Evolutionary conservation across 1,284 basidiomycete genomes (phyloP), one percentile per base, ranked within the genome.

Genomic region (Boletus sp.): DNA sequence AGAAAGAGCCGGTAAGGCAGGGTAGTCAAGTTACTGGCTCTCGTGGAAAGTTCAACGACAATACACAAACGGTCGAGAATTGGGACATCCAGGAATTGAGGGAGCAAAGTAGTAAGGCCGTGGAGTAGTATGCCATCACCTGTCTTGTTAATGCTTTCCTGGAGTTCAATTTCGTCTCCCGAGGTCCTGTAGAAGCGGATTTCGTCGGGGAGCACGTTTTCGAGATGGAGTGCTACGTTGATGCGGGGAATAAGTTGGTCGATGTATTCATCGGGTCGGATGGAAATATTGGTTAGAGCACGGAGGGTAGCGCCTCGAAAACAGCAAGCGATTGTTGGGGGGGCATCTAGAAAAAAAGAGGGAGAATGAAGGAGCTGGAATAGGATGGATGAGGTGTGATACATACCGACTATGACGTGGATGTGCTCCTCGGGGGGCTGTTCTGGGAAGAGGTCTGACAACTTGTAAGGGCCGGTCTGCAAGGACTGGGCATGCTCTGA

Each of bases 381-480:
- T 1, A n/a, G n/a, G 38, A n/a, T 44, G 31, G 25, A 35, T 51
- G 9, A 19, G 19, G 13, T 38, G 27, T 2, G 31, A 3, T 23
- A 30, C 43, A 30, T 54, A 58, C 56, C 50, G 13, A 58, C 49
- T 52, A 57, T 57, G 38, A 56, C n/a, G 33, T 52, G 55, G 37
- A 40, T 43, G 16, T 46, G 2, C 5, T 10, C 1, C 31, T 35
- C 8, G 23, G 49, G 25, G 19, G 33, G 31, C 9, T 3, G n/a
- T 10, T 8, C 8, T 21, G 6, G 31, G 21, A 58, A 54, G 5
- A 52, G 25, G 9, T 35, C 13, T n/a, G 37, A 57, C 44, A 51
- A n/a, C 31, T 35, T 13, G 13, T 51, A 4, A 9, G 2, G 4
- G 1, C 6, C n/a, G 4, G 21, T 40, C 14, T 17, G 35, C 35